Percentiles rank a stretch among this genome's conserved stretches.
Evolutionary conservation across 371 early-diverging fungal genomes (phyloP).

Genomic region (Haplosporangium sp.): DNA sequence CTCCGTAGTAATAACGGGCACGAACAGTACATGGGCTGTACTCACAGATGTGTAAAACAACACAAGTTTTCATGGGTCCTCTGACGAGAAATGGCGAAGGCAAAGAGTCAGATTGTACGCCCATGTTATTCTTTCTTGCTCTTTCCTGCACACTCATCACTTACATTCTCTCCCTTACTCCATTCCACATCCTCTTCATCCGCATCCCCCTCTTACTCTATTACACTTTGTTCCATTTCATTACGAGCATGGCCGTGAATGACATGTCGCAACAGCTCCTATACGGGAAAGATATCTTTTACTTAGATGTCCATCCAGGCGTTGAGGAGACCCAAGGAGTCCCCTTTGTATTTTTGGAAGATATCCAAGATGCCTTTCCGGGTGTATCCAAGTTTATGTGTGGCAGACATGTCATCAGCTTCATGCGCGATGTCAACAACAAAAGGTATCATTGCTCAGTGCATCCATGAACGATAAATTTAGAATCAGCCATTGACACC

Average conservation of each 20-base stretch:
- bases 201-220: background rate
- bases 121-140: too few relatives aligned
- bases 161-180: background rate
- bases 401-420: conserved; percentile 15
- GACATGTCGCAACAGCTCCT: conserved; percentile 18
- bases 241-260: background rate
- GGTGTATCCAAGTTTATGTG: conserved; percentile 11
- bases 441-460: conserved; percentile 12
- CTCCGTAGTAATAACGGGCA: too few relatives aligned
- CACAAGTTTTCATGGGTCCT: too few relatives aligned
- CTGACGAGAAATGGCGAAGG: too few relatives aligned
- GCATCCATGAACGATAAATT: background rate
- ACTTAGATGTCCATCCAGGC: conserved; percentile 20
- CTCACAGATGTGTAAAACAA: too few relatives aligned
- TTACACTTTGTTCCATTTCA: background rate
- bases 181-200: background rate
- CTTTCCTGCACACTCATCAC: too few relatives aligned
- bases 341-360: conserved; percentile 25
- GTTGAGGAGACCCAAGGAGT: conserved; percentile 9
- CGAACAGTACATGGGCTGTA: too few relatives aligned
- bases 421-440: conserved; percentile 17
- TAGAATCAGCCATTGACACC: background rate
- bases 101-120: too few relatives aligned
- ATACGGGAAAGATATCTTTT: conserved; percentile 5
- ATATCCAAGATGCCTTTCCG: conserved; percentile 25